Evolutionary conservation across 2,329 filamentous ascomycete genomes (phyloP).

Genomic region (Fusarium staphyleae): DNA sequence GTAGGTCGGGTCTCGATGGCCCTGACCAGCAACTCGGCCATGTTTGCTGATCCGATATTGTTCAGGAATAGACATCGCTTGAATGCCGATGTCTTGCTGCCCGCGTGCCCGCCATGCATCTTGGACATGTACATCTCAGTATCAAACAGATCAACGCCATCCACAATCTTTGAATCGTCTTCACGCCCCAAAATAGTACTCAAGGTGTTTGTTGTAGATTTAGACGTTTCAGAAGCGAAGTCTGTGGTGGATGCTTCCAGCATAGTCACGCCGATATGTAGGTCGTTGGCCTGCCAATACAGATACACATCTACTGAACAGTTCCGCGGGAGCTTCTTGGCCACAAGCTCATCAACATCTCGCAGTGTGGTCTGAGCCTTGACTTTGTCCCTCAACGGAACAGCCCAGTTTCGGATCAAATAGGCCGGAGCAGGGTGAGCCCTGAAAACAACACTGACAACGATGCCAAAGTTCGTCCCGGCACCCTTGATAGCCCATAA

Average conservation of each 20-base stretch:
- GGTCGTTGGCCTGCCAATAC: slow-evolving; percentile 53
- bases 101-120: slow-evolving; percentile 66
- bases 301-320: slow-evolving; percentile 64
- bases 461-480: slow-evolving; percentile 66
- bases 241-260: slow-evolving; percentile 49
- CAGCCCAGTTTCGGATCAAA: slow-evolving; percentile 49
- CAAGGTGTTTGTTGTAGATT: slow-evolving; percentile 6
- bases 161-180: slow-evolving; percentile 46
- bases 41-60: slow-evolving; percentile 46
- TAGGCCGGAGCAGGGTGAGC: slow-evolving; percentile 53
- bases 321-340: slow-evolving; percentile 49
- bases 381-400: slow-evolving; percentile 43
- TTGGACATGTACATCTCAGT: slow-evolving; percentile 66
- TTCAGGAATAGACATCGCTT: slow-evolving; percentile 70
- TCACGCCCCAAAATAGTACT: slow-evolving; percentile 45
- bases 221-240: slow-evolving; percentile 9
- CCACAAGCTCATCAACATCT: slow-evolving; percentile 50
- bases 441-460: slow-evolving; percentile 61
- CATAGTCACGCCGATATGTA: slow-evolving; percentile 61
- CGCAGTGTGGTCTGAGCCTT: slow-evolving; percentile 46
- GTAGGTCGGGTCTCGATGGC: slow-evolving; percentile 59
- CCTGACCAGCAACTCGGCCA: slow-evolving; percentile 49
- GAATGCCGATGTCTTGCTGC: slow-evolving; percentile 68
- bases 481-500: slow-evolving; percentile 67
- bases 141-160: slow-evolving; percentile 62